These are phyloP conservation scores for Coemansia sp. DNA, from an alignment of 192 early-diverging fungal genomes.

Conservation along the genomic window DNA sequence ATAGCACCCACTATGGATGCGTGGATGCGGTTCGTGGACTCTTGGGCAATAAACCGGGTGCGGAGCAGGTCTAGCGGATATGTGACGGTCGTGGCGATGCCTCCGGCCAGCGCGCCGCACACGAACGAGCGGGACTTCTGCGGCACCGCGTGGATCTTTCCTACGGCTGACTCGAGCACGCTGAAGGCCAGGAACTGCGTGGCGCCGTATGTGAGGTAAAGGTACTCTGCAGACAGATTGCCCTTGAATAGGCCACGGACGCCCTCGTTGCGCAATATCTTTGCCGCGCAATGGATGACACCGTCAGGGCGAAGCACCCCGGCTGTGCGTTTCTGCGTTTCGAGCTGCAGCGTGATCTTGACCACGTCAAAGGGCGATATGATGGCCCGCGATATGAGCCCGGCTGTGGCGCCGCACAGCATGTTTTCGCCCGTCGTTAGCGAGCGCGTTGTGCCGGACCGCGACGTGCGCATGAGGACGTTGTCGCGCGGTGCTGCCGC, in stretches of 20 bases:
- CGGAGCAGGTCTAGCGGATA: slow-evolving; percentile 97
- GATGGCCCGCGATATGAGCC: slow-evolving; percentile 62
- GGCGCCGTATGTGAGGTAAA: slow-evolving; percentile 89
- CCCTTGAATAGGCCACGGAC: slow-evolving; percentile 87
- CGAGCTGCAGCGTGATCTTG: slow-evolving; percentile 77
- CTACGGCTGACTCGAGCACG: slow-evolving; percentile 50
- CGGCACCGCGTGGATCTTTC: slow-evolving; percentile 20
- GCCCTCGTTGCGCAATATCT: slow-evolving; percentile 81
- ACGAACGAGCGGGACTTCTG: slow-evolving; percentile 60
- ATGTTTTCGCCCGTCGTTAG: slow-evolving; percentile 36
- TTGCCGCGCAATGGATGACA: slow-evolving; percentile 62
- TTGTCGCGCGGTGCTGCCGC: slow-evolving; percentile 5
- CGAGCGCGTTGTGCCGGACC: slow-evolving; percentile 18
- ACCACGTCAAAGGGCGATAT: slow-evolving; percentile 93
- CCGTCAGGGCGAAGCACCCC: slow-evolving; percentile 52
- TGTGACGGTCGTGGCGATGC: slow-evolving; percentile 72
- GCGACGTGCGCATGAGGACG: slow-evolving; percentile 31
- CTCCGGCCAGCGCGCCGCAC: slow-evolving; percentile 76
- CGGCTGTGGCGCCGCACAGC: slow-evolving; percentile 49
- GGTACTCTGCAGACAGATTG: slow-evolving; percentile 87
- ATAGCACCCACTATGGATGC: slow-evolving; percentile 64
- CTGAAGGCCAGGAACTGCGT: slow-evolving; percentile 81
- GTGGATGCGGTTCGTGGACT: slow-evolving; percentile 65
- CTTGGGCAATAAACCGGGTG: slow-evolving; percentile 90
- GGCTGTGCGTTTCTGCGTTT: slow-evolving; percentile 9